phyloP scores from a whole-genome alignment of 257 asterid genomes.

The Solanum lycopersicoides region DNA sequence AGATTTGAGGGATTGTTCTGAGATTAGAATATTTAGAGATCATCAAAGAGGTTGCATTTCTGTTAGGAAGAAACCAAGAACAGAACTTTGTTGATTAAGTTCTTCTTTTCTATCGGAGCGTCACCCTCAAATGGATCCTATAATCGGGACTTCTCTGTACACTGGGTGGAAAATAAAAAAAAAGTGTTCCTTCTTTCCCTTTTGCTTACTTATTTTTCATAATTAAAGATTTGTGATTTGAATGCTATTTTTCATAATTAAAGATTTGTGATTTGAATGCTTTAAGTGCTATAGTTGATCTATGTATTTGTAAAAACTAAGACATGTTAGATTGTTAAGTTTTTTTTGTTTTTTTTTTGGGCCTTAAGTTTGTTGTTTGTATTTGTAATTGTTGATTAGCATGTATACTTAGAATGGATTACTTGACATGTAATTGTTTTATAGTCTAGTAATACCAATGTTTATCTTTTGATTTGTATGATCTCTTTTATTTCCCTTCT shows the following conservation, averaged over 20 bases:
- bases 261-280: not conserved
- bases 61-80: constrained; percentile 56
- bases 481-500: not conserved
- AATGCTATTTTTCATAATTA: not conserved
- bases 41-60: constrained; percentile 63
- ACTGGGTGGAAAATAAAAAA: too few relatives aligned
- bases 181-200: not conserved
- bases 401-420: not conserved
- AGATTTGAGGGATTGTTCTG: constrained; percentile 73
- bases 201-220: not conserved
- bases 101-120: not conserved
- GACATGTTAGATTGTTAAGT: not conserved
- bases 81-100: constrained; percentile 38
- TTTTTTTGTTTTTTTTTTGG: not conserved
- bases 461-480: not conserved
- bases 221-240: not conserved
- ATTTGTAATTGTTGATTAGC: not conserved
- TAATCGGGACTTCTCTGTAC: too few relatives aligned
- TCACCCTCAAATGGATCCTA: not conserved
- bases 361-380: not conserved
- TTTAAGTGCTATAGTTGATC: not conserved
- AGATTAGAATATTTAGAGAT: constrained; percentile 63
- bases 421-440: not conserved
- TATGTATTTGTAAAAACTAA: not conserved
- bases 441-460: not conserved